phyloP scores from a whole-genome alignment of 202 grass and related monocot genomes.

The Digitaria exilis region DNA sequence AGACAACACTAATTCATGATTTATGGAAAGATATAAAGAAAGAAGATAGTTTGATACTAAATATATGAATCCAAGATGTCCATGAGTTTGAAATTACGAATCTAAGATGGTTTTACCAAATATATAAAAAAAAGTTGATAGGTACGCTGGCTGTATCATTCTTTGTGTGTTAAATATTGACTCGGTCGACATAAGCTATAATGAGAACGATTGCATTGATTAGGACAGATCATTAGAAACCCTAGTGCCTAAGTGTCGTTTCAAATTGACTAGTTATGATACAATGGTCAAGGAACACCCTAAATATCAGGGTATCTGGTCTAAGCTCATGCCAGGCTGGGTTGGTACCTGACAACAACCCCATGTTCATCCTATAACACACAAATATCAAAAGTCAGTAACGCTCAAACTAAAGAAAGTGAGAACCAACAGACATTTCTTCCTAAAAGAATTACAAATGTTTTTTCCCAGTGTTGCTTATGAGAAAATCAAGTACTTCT shows the following conservation, averaged over 20 bases:
- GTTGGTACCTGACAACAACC: constrained; percentile 2
- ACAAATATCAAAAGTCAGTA: background rate
- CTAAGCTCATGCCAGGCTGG: background rate
- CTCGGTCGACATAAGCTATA: background rate
- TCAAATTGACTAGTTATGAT: background rate
- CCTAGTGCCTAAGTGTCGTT: background rate
- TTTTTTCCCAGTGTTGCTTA: background rate
- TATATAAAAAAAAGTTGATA: too few species aligned
- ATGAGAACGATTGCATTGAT: background rate
- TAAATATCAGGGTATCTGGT: background rate
- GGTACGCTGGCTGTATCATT: too few species aligned
- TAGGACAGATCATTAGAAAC: background rate
- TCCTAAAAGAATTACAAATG: background rate
- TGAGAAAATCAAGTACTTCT: too few species aligned
- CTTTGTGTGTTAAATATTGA: background rate
- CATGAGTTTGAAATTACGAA: background rate
- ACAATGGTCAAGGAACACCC: background rate
- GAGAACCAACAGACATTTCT: background rate
- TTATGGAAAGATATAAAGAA: too few species aligned
- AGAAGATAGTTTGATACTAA: too few species aligned
- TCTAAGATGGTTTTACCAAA: too few species aligned
- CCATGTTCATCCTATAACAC: background rate
- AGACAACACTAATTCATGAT: too few species aligned
- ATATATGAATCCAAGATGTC: too few species aligned
- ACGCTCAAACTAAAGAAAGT: background rate